Conservation (phyloP, 106 monocot species). For the Posidonia australis region DNA sequence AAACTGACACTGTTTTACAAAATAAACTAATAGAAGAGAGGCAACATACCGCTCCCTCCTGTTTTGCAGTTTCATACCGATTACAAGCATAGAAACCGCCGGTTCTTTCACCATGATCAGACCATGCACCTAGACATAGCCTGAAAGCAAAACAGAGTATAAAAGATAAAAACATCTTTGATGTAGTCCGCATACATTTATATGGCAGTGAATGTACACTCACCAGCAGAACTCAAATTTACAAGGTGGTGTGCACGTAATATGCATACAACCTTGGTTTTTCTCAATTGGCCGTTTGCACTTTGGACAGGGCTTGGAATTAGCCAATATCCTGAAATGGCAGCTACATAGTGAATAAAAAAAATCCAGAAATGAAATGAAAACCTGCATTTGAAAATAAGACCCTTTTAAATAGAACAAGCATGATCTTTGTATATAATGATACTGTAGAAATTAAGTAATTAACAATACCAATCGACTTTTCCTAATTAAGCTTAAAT, state of each 20-base stretch:
- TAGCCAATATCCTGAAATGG: conserved; percentile 69
- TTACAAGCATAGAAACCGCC: conserved; percentile 86
- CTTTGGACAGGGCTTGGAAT: conserved; percentile 86
- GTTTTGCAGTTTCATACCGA: conserved; percentile 72
- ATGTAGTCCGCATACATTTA: neutral
- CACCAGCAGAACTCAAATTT: conserved; percentile 95
- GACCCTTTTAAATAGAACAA: conserved; percentile 1
- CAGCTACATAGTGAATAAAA: neutral
- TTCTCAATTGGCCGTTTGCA: conserved; percentile 95
- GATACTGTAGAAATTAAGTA: too few species aligned
- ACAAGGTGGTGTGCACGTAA: conserved; percentile 88
- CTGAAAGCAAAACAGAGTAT: conserved; percentile 13
- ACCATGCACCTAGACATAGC: conserved; percentile 79
- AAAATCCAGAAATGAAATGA: neutral
- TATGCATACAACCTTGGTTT: conserved; percentile 94
- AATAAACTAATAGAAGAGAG: neutral
- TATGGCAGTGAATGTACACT: neutral
- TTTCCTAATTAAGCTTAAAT: too few species aligned
- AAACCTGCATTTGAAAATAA: neutral
- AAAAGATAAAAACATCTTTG: neutral
- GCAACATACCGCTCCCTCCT: conserved; percentile 66
- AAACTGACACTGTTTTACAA: neutral
- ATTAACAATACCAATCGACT: neutral
- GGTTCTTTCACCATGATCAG: conserved; percentile 76
- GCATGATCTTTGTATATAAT: neutral